These are phyloP conservation scores for Sutorius australiensis DNA, from an alignment of 768 basidiomycete species.

Conservation along the genomic window DNA sequence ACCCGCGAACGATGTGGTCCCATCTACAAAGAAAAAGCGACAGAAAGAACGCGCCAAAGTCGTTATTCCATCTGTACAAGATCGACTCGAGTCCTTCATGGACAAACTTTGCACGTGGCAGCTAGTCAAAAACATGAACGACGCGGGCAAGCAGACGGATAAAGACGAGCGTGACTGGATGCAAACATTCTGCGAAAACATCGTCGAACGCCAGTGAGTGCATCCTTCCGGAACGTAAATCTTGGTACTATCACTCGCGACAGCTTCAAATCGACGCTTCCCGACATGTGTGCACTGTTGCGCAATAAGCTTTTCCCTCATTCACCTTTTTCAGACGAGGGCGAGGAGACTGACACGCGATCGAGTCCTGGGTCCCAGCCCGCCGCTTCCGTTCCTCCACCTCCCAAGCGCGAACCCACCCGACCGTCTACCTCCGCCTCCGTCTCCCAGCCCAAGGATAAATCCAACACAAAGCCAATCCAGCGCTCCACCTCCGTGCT, in stretches of 20 bases:
- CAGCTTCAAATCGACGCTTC: conserved; percentile 55
- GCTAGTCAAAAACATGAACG: conserved; percentile 42
- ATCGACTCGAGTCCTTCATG: conserved; percentile 69
- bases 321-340: conserved; percentile 56
- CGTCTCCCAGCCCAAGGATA: conserved; percentile 10
- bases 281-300: conserved; percentile 53
- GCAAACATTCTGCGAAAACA: conserved; percentile 63
- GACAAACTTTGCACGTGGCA: conserved; percentile 81
- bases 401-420: conserved; percentile 9
- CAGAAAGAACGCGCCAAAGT: conserved; percentile 20
- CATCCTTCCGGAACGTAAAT: neutral
- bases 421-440: conserved; percentile 12
- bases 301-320: conserved; percentile 64
- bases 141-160: conserved; percentile 23
- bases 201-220: conserved; percentile 62
- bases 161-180: conserved; percentile 61
- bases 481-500: conserved; percentile 26
- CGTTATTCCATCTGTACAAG: conserved; percentile 35
- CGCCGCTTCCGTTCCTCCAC: neutral
- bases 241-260: neutral
- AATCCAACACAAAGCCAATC: conserved; percentile 4
- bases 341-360: conserved; percentile 10
- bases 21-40: conserved; percentile 31
- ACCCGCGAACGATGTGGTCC: conserved; percentile 23
- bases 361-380: conserved; percentile 11